Evolutionary conservation across 2,329 filamentous ascomycete species (phyloP), one percentile per base, ranked within the genome.

Genomic region (Xylariomycetidae sp.): DNA sequence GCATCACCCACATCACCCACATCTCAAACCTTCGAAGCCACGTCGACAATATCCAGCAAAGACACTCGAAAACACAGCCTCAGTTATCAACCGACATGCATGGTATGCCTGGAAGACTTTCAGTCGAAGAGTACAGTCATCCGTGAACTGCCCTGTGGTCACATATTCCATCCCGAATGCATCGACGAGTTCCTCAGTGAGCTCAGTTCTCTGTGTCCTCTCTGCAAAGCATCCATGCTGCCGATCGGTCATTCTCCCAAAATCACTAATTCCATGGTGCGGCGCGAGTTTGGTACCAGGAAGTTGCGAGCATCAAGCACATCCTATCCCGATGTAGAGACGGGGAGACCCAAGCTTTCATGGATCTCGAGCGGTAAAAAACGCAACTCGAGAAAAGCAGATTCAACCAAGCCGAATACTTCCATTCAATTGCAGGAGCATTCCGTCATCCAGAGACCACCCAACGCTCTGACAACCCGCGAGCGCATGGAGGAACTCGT

Each of bases 131-230:
- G 70, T 13, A 82, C 85, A 0, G 74, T 79, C 14, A 88, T 96
- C 35, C 82, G 88, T 35, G 85, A 95, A 59, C 68, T 96, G 3
- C 79, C 86, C 0, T 98, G 92, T 49, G 79, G 83, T 1, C 92
- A 98, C 56, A 90, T 96, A 36, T 98, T 89, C 59, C 90, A 98
- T 46, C 82, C 85, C 0, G 82, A 85, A 44, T 98, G 92, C 52
- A 89, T 96, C 43, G 89, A 96, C 52, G 74, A 80, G 15, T 95
- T 92, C 49, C 67, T 96, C 10, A 70, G 73, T 26, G 71, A 79
- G 34, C 82, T 82, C 53, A 93, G 85, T 53, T 93, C 85, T 13
- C 69, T 95, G 2, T 98, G 92, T 52, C 90, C 92, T 1, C 68
- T 94, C 48, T 98, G 92, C 67, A 95, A 95, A 57, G 76, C 81